Percentiles rank a stretch among this genome's conserved stretches.
Conservation (phyloP, 2,329 filamentous ascomycete species). For the Botrytis squamosa region DNA sequence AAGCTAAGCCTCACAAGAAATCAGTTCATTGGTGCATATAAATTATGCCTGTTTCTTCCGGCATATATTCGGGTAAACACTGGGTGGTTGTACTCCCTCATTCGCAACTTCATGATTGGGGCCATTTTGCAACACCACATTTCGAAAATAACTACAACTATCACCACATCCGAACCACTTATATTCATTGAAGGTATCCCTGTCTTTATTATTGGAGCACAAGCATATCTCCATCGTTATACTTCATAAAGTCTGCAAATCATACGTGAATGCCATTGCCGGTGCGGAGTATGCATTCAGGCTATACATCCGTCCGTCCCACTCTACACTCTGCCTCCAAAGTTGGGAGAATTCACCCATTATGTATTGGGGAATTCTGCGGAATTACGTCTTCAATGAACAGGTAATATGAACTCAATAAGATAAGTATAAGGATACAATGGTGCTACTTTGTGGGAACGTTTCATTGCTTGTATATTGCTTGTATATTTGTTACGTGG, state of each 20-base stretch:
- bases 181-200: not conserved
- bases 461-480: not conserved
- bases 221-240: not conserved
- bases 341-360: not conserved
- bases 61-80: not conserved
- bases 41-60: not conserved
- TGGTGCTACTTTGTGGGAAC: not conserved
- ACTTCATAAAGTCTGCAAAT: not conserved
- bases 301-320: not conserved
- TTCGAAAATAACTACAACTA: not conserved
- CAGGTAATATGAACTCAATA: not conserved
- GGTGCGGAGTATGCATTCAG: conserved; percentile 10
- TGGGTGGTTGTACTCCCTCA: not conserved
- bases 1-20: not conserved
- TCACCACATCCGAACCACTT: too few relatives aligned
- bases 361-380: not conserved
- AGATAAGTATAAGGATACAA: conserved; percentile 8
- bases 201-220: not conserved
- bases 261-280: not conserved
- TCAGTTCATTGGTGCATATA: not conserved
- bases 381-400: not conserved
- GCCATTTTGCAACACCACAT: not conserved
- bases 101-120: not conserved
- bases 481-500: not conserved
- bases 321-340: not conserved